Base-by-base conservation (phyloP, 106 monocot species). In the Narthecium ossifragum region DNA sequence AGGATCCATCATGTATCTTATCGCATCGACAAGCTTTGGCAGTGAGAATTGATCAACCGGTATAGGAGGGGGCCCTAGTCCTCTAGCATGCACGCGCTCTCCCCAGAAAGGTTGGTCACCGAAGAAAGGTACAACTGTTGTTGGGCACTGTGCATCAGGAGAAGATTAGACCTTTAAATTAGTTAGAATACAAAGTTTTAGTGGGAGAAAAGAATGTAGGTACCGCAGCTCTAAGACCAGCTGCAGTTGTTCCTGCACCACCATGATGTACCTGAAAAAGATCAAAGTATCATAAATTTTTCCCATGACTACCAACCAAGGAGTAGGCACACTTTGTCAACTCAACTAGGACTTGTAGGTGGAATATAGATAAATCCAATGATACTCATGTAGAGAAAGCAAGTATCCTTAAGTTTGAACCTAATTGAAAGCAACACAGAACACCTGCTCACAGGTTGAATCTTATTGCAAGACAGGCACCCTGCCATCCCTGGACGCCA, bases 191-290 rank as follows among this genome's bases (percentile, higher is more conserved):
- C 18, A 23, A 5, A 51, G 50, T 5, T 4, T 23, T 23, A 21
- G 25, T 10, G 24, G 20, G 1, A 49, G 21, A 49, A 22, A 11
- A 31, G 39, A 24, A 34, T 45, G 36, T 2, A 51, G 26, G 46
- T 68, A 94, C 94, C 66, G 82, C 90, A 66, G 90, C 89, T 79
- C 80, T 94, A 33, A 94, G 80, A 18, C 94, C 90, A 55, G 94
- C 83, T 64, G 94, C 94, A 41, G 94, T 94, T 30, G 94, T 94
- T 60, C 94, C 94, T 61, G 94, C 94, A 50, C 94, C 94, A 53
- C 94, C 94, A 75, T 94, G 94, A 66, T 94, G 94, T 32, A 94
- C 94, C 94, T 94, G n/a, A n/a, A n/a, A n/a, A n/a, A n/a, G n/a
- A n/a, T n/a, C n/a, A n/a, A n/a, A n/a, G n/a, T n/a, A n/a, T n/a